Conservation (phyloP, 2,329 filamentous ascomycete species). For the Phaeophleospora eucalypticola region DNA sequence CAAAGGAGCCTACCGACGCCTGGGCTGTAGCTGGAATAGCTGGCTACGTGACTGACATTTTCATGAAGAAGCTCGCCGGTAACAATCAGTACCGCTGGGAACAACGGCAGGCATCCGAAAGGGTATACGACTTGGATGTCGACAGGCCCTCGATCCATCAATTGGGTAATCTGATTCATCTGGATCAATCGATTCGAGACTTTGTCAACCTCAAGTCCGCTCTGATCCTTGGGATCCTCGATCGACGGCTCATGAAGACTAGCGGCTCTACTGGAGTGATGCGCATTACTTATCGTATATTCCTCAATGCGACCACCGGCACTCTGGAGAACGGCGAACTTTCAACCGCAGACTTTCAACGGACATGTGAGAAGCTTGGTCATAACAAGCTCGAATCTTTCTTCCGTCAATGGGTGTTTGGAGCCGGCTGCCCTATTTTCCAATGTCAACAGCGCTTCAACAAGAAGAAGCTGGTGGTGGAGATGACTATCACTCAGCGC, state of each 20-base stretch:
- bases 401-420: slow-evolving; percentile 88
- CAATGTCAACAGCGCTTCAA: slow-evolving; percentile 87
- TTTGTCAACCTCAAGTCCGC: slow-evolving; percentile 90
- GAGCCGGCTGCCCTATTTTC: slow-evolving; percentile 84
- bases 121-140: slow-evolving; percentile 74
- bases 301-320: slow-evolving; percentile 80
- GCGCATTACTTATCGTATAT: slow-evolving; percentile 78
- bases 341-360: slow-evolving; percentile 72
- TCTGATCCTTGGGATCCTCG: slow-evolving; percentile 87
- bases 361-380: slow-evolving; percentile 80
- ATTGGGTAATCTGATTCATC: slow-evolving; percentile 69
- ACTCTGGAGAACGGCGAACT: slow-evolving; percentile 67
- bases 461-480: slow-evolving; percentile 93
- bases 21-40: slow-evolving; percentile 90
- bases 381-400: slow-evolving; percentile 85
- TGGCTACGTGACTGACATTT: slow-evolving; percentile 91
- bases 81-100: slow-evolving; percentile 93
- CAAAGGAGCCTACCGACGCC: slow-evolving; percentile 72
- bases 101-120: slow-evolving; percentile 79
- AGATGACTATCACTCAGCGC: slow-evolving; percentile 80
- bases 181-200: slow-evolving; percentile 81
- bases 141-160: slow-evolving; percentile 77
- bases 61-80: slow-evolving; percentile 84
- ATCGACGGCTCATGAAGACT: slow-evolving; percentile 83
- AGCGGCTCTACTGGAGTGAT: slow-evolving; percentile 79